phyloP scores from a whole-genome alignment of 768 basidiomycete species.

The Grammothele lineata region DNA sequence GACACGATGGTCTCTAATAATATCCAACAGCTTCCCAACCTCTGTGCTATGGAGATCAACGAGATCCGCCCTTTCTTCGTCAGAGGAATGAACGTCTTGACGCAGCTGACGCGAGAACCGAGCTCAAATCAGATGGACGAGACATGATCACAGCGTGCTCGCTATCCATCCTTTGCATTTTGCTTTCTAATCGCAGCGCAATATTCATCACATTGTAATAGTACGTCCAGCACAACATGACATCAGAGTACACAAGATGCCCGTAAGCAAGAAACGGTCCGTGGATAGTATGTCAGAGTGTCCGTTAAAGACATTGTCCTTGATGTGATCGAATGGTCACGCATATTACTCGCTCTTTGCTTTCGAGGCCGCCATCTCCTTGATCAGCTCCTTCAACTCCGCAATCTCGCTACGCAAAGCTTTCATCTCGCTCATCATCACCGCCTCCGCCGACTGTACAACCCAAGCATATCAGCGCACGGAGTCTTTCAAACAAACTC shows the following conservation, averaged over 20 bases:
- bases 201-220: too few relatives aligned
- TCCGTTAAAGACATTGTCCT: too few relatives aligned
- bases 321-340: too few relatives aligned
- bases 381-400: constrained; percentile 33
- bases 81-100: constrained; percentile 72
- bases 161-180: too few relatives aligned
- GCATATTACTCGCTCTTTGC: neutral
- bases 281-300: too few relatives aligned
- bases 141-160: too few relatives aligned
- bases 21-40: constrained; percentile 64
- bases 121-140: constrained; percentile 6
- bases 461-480: neutral
- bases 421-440: constrained; percentile 60
- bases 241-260: too few relatives aligned
- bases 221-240: too few relatives aligned
- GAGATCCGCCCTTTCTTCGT: constrained; percentile 89
- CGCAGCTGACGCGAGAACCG: constrained; percentile 42
- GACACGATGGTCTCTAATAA: neutral
- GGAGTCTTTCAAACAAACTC: neutral
- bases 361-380: constrained; percentile 17
- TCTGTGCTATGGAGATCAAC: constrained; percentile 90
- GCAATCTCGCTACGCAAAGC: constrained; percentile 44
- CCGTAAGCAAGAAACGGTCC: too few relatives aligned
- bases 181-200: too few relatives aligned
- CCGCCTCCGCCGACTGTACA: constrained; percentile 63